A percentile compares a stretch with the other conserved stretches of the same genome.
phyloP scores from a whole-genome alignment of 495 filamentous ascomycete genomes.

The Trichoderma erinaceum region DNA sequence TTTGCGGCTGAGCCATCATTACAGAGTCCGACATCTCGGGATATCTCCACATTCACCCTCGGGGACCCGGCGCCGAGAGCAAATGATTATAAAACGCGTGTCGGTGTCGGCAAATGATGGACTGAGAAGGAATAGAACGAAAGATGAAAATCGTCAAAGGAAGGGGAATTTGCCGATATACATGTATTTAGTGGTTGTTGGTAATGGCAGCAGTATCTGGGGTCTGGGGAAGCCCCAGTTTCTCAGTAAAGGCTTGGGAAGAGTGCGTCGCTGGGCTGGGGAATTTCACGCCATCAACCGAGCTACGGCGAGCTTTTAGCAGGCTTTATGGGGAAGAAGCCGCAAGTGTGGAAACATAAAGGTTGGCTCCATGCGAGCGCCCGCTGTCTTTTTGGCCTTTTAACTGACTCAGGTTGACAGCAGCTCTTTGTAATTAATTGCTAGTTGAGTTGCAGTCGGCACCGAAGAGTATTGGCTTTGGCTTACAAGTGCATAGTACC shows the following conservation, averaged over 20 bases:
- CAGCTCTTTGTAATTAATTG: not conserved
- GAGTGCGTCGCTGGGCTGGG: not conserved
- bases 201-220: not conserved
- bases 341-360: not conserved
- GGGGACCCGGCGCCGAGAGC: not conserved
- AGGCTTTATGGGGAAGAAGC: not conserved
- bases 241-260: not conserved
- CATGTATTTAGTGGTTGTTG: not conserved
- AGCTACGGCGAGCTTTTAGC: not conserved
- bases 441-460: not conserved
- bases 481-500: not conserved
- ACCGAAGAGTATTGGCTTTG: not conserved
- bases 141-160: not conserved
- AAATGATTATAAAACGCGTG: not conserved
- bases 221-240: not conserved
- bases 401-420: not conserved
- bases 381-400: not conserved
- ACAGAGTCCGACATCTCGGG: constrained; percentile 7
- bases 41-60: not conserved
- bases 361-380: not conserved
- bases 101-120: not conserved
- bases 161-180: constrained; percentile 5
- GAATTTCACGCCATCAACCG: not conserved
- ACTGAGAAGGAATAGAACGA: not conserved
- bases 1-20: not conserved